A percentile compares a stretch with the other conserved stretches of the same genome.
Evolutionary conservation across 139 green algal species (phyloP).

Genomic region (Micractinium sp.): DNA sequence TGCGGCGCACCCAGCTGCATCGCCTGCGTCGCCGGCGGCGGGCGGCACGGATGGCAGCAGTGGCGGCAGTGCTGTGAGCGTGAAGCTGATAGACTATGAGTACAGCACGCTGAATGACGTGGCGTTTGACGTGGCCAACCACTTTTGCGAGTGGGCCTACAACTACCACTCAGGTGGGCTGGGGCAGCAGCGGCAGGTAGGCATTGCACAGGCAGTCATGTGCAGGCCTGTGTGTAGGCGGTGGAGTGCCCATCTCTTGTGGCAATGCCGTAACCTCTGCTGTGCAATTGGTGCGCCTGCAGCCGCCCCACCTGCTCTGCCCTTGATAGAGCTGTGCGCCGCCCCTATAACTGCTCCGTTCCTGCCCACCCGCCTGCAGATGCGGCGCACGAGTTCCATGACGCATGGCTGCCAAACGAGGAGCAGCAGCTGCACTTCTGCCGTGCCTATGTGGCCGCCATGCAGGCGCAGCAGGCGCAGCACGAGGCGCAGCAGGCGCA

Average conservation of each 20-base stretch:
- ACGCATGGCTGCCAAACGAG: slow-evolving; percentile 51
- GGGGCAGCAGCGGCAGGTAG: neutral
- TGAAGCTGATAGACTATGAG: slow-evolving; percentile 81
- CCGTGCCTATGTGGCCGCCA: slow-evolving; percentile 53
- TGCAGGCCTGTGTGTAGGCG: too few relatives aligned
- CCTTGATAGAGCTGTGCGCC: too few relatives aligned
- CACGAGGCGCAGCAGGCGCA: neutral
- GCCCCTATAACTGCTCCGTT: neutral
- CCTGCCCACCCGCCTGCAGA: neutral
- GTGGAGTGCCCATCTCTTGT: neutral
- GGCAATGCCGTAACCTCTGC: neutral
- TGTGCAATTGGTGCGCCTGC: neutral
- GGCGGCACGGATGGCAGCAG: too few relatives aligned
- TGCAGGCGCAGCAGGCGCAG: neutral
- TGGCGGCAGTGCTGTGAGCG: neutral
- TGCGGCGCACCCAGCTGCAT: too few relatives aligned
- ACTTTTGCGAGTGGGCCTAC: slow-evolving; percentile 76
- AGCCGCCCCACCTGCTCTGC: too few relatives aligned
- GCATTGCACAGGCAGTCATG: neutral
- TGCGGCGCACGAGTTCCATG: slow-evolving; percentile 53
- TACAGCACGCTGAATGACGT: slow-evolving; percentile 56
- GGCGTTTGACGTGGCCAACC: slow-evolving; percentile 78
- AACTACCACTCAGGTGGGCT: slow-evolving; percentile 55
- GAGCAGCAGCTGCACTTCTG: slow-evolving; percentile 48
- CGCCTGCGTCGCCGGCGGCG: too few relatives aligned